These are phyloP conservation scores for Psidium friedrichsthalianum DNA, from an alignment of 345 rosid species.

Conservation along the genomic window DNA sequence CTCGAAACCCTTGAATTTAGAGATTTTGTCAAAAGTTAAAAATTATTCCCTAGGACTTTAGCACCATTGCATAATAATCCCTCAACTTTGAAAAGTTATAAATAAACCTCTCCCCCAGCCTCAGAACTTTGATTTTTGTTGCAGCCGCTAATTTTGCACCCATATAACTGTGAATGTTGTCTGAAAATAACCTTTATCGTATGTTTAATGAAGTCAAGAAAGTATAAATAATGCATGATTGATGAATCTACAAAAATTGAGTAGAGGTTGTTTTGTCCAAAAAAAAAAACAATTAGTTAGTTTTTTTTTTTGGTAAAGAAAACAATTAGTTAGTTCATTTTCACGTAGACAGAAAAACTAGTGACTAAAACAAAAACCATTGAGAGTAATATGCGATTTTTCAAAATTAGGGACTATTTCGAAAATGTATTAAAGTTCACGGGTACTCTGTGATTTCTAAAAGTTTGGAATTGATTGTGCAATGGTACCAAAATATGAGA, in stretches of 20 bases:
- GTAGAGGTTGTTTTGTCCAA: background rate
- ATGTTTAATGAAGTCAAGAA: background rate
- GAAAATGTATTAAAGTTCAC: background rate
- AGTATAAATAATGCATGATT: background rate
- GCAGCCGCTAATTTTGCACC: background rate
- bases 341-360: background rate
- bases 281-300: background rate
- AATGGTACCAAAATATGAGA: background rate
- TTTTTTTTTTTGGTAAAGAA: too few species aligned
- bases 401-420: background rate
- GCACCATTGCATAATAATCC: background rate
- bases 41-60: background rate
- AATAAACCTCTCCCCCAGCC: background rate
- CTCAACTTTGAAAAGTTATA: background rate
- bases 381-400: background rate
- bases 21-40: background rate
- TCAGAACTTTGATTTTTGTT: background rate
- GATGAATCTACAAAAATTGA: background rate
- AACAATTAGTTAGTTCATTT: background rate
- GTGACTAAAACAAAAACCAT: background rate
- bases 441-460: background rate
- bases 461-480: background rate
- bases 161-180: background rate
- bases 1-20: background rate
- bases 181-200: background rate